These are phyloP conservation scores for Vicia villosa DNA, from an alignment of 306 rosid genomes.

Conservation along the genomic window DNA sequence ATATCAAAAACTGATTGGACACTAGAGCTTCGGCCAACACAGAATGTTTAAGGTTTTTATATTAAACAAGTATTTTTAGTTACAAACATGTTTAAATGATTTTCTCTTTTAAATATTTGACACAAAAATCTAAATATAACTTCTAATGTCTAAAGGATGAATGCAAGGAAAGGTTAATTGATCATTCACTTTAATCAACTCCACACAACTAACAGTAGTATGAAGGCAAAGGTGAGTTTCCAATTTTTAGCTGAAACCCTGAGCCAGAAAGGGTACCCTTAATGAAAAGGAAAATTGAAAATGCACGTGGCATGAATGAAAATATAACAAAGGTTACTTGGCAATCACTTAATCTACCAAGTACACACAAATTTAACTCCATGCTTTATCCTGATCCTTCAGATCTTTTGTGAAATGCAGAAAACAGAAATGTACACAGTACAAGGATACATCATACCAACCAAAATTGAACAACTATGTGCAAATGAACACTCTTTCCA, in stretches of 20 bases:
- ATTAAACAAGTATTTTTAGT: too few species aligned
- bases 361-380: not conserved
- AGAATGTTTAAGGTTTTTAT: not conserved
- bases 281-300: not conserved
- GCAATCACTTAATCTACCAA: slow-evolving; percentile 19
- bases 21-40: not conserved
- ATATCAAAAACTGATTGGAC: not conserved
- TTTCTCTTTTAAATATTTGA: too few species aligned
- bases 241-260: not conserved
- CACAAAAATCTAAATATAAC: too few species aligned
- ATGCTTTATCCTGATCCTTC: slow-evolving; percentile 2
- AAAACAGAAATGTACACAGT: not conserved
- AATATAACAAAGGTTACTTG: slow-evolving; percentile 16
- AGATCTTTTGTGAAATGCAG: slow-evolving; percentile 10
- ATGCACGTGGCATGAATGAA: slow-evolving; percentile 15
- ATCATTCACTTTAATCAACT: not conserved
- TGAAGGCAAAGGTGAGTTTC: too few species aligned
- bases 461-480: not conserved
- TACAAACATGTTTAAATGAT: too few species aligned
- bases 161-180: not conserved
- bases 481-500: not conserved
- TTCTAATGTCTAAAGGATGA: too few species aligned
- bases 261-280: not conserved
- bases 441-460: not conserved
- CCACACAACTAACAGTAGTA: not conserved